These are phyloP conservation scores for Silybum marianum DNA, from an alignment of 129 eudicot species.

Conservation along the genomic window DNA sequence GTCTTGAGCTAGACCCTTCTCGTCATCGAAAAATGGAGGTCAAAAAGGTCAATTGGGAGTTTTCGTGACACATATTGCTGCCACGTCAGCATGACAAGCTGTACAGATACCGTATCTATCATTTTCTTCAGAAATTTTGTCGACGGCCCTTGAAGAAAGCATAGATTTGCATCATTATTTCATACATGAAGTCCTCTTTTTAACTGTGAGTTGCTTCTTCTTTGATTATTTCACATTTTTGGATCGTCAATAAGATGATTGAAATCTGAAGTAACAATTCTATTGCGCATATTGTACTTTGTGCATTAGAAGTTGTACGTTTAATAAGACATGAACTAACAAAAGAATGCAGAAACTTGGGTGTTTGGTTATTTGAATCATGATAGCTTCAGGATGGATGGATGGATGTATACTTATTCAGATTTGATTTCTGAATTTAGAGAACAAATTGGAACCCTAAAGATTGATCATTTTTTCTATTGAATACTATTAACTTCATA, in stretches of 20 bases:
- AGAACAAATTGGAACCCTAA: not conserved
- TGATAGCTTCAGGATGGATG: not conserved
- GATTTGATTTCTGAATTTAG: not conserved
- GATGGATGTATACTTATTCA: not conserved
- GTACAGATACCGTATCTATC: conserved; percentile 26
- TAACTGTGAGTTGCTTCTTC: conserved; percentile 13
- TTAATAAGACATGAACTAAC: not conserved
- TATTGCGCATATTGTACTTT: not conserved
- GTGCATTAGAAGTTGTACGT: conserved; percentile 2
- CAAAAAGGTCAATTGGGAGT: conserved; percentile 14
- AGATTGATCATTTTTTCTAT: not conserved
- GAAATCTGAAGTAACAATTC: conserved; percentile 11
- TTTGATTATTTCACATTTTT: conserved; percentile 9
- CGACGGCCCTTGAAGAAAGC: conserved; percentile 10
- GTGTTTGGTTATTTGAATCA: not conserved
- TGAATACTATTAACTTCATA: not conserved
- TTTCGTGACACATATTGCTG: conserved; percentile 8
- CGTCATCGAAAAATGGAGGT: not conserved
- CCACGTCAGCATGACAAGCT: conserved; percentile 9
- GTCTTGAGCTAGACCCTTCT: conserved; percentile 35
- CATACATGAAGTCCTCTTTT: conserved; percentile 9
- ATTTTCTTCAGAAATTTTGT: not conserved
- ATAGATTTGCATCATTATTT: not conserved
- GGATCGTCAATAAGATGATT: not conserved
- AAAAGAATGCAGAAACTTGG: not conserved